phyloP scores from a whole-genome alignment of 1,284 basidiomycete species.

The Melampsora americana region DNA sequence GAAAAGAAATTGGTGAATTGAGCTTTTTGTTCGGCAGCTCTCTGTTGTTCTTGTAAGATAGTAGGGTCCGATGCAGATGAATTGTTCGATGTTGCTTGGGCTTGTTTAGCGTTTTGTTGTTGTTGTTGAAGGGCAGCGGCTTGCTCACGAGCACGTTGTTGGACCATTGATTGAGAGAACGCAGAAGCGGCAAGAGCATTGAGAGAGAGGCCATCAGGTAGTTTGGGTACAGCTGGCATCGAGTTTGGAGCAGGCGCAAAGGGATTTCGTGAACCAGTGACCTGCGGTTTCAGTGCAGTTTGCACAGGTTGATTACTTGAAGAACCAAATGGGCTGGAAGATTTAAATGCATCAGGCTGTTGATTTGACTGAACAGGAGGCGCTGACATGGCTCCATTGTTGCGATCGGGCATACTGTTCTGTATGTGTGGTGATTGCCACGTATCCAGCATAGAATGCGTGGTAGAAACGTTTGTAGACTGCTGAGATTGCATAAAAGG shows the following conservation, averaged over 20 bases:
- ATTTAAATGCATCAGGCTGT: slow-evolving; percentile 44
- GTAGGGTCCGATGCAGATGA: slow-evolving; percentile 68
- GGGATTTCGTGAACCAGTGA: slow-evolving; percentile 91
- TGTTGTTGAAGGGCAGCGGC: slow-evolving; percentile 44
- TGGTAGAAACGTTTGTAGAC: slow-evolving; percentile 51
- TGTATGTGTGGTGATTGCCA: too few species aligned
- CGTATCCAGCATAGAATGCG: neutral
- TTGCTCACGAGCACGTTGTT: slow-evolving; percentile 46
- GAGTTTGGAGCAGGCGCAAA: slow-evolving; percentile 74
- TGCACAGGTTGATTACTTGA: slow-evolving; percentile 48
- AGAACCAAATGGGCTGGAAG: slow-evolving; percentile 47
- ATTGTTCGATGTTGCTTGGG: slow-evolving; percentile 21
- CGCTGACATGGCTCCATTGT: slow-evolving; percentile 49
- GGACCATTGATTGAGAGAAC: slow-evolving; percentile 44
- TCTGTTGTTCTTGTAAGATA: slow-evolving; percentile 8
- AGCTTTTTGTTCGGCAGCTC: slow-evolving; percentile 19
- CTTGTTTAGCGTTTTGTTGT: slow-evolving; percentile 31
- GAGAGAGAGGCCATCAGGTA: slow-evolving; percentile 51
- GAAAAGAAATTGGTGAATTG: slow-evolving; percentile 33
- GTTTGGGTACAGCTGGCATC: slow-evolving; percentile 44
- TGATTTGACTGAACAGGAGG: slow-evolving; percentile 49
- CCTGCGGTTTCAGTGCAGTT: slow-evolving; percentile 69
- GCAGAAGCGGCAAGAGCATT: slow-evolving; percentile 42
- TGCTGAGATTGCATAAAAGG: slow-evolving; percentile 48
- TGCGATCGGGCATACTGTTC: slow-evolving; percentile 51